A percentile compares a stretch with the other conserved stretches of the same genome.
These are phyloP conservation scores for Erodium texanum DNA, from an alignment of 441 rosid genomes.

Conservation along the genomic window DNA sequence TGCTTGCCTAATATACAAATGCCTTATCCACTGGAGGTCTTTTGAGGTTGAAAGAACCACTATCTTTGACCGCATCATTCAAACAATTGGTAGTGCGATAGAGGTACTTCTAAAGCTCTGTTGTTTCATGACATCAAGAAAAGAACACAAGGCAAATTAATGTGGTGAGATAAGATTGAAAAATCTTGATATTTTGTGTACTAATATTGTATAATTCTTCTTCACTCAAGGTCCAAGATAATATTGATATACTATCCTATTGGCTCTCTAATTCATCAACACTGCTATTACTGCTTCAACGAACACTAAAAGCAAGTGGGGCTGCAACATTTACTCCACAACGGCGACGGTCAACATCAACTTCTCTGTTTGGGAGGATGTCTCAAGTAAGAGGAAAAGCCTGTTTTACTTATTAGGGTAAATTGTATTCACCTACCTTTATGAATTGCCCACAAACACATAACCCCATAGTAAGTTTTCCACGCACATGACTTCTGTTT, in stretches of 20 bases:
- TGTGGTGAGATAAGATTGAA: background rate
- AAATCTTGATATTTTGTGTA: background rate
- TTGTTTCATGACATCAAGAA: background rate
- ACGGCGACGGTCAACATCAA: slow-evolving; percentile 40
- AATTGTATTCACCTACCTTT: too few relatives aligned
- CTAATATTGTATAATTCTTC: slow-evolving; percentile 9
- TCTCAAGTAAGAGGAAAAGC: slow-evolving; percentile 36
- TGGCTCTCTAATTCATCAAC: slow-evolving; percentile 65
- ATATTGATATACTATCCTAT: slow-evolving; percentile 49
- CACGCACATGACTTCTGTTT: too few relatives aligned
- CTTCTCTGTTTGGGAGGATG: slow-evolving; percentile 68
- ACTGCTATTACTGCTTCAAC: slow-evolving; percentile 48
- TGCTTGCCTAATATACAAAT: slow-evolving; percentile 91
- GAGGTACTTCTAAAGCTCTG: slow-evolving; percentile 37
- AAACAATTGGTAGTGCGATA: slow-evolving; percentile 81
- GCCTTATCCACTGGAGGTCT: slow-evolving; percentile 98
- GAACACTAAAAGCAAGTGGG: slow-evolving; percentile 50
- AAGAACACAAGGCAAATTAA: background rate
- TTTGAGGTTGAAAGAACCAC: slow-evolving; percentile 97
- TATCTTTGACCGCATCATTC: slow-evolving; percentile 94
- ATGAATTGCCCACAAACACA: too few relatives aligned
- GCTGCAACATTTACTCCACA: slow-evolving; percentile 39
- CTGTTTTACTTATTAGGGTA: slow-evolving; percentile 5
- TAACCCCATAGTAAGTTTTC: too few relatives aligned
- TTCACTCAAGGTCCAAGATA: slow-evolving; percentile 44